Conservation (phyloP, 495 filamentous ascomycete species). For the Endocarpon pusillum region DNA sequence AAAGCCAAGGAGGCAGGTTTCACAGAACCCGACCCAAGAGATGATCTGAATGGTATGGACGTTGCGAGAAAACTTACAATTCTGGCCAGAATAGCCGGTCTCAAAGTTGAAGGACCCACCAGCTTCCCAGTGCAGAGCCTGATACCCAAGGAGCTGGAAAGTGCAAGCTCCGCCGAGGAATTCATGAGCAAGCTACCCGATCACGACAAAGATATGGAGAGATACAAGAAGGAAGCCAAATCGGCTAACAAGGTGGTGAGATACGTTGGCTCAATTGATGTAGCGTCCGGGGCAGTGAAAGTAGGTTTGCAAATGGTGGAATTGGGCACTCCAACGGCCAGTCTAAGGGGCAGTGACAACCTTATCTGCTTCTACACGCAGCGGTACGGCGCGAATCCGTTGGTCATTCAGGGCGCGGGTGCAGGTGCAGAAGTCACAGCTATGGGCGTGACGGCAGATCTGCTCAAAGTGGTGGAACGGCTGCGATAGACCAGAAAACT, state of each 20-base stretch:
- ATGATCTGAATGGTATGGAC: constrained; percentile 91
- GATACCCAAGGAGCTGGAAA: constrained; percentile 69
- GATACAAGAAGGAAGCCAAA: constrained; percentile 58
- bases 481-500: constrained; percentile 10
- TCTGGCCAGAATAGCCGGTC: constrained; percentile 63
- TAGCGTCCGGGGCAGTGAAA: constrained; percentile 54
- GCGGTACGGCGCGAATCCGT: constrained; percentile 72
- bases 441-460: constrained; percentile 82
- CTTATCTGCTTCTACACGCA: constrained; percentile 96
- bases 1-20: constrained; percentile 90
- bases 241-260: constrained; percentile 79
- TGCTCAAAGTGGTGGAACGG: constrained; percentile 62
- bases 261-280: constrained; percentile 86
- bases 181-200: constrained; percentile 61
- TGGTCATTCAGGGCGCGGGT: constrained; percentile 88
- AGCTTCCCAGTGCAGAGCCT: constrained; percentile 83
- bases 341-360: constrained; percentile 91
- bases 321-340: constrained; percentile 69
- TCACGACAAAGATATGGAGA: constrained; percentile 74
- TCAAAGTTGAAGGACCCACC: constrained; percentile 59
- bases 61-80: constrained; percentile 96
- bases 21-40: constrained; percentile 90
- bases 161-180: constrained; percentile 53
- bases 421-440: constrained; percentile 91
- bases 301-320: constrained; percentile 83